Conservation (phyloP, 2,329 filamentous ascomycete species). For the Fonsecaea erecta region DNA sequence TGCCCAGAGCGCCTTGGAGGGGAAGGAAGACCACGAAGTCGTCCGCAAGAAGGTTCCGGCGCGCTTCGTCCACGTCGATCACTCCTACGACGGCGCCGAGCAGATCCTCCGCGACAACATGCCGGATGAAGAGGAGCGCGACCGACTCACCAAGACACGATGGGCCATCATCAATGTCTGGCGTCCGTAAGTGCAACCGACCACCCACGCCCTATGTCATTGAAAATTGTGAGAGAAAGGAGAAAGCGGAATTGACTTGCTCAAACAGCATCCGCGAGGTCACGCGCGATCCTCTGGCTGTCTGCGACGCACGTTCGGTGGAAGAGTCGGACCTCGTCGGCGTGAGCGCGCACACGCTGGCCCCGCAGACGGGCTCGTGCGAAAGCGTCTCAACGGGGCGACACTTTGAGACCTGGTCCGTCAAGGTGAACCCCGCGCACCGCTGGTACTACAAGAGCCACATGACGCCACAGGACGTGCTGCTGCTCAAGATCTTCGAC, state of each 20-base stretch:
- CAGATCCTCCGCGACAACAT: conserved; percentile 49
- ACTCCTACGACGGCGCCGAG: conserved; percentile 52
- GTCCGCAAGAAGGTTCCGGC: conserved; percentile 46
- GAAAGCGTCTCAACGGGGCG: conserved; percentile 36
- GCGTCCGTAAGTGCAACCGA: conserved; percentile 45
- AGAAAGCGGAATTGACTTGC: neutral
- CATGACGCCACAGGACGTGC: conserved; percentile 58
- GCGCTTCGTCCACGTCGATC: conserved; percentile 56
- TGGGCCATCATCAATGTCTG: conserved; percentile 57
- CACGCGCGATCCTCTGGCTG: conserved; percentile 57
- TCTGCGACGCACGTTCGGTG: conserved; percentile 57
- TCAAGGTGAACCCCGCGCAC: conserved; percentile 48
- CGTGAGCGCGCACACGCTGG: conserved; percentile 55
- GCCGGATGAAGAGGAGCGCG: conserved; percentile 40
- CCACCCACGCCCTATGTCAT: no score
- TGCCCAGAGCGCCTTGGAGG: conserved; percentile 32
- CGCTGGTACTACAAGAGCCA: conserved; percentile 59
- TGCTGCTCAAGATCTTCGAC: conserved; percentile 66
- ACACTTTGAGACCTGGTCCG: conserved; percentile 54
- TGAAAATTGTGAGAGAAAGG: neutral
- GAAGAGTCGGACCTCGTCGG: conserved; percentile 57
- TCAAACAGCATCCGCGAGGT: conserved; percentile 46
- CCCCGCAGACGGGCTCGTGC: conserved; percentile 23
- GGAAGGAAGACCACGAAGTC: conserved; percentile 45
- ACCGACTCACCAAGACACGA: conserved; percentile 46